Base-by-base conservation (phyloP, 805 yeast species). In the Metschnikowia lochheadii region DNA sequence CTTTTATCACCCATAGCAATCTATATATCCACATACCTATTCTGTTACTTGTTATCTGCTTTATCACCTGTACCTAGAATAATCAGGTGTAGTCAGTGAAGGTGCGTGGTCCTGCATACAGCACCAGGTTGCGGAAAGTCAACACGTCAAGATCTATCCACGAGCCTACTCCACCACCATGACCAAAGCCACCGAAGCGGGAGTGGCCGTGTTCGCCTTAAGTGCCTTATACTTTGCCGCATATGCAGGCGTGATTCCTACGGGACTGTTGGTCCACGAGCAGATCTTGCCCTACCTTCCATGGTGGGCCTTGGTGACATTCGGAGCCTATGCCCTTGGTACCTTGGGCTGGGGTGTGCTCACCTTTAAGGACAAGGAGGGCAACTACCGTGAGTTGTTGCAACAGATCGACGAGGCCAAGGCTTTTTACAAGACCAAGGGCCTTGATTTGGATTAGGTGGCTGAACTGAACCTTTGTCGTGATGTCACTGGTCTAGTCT, bases 351-450 rank as follows among this genome's bases (percentile, higher is more conserved):
- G 79, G 73, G 88, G 87, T 44, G 84, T 84, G 14, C 69, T 73
- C 61, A 80, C 88, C 1, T 83, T 84, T 72, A 83, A 84, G 56
- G 87, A 84, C 70, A 84, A 85, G 66, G 83, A 82, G 56, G 85
- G 74, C 49, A 84, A 83, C 65, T 82, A 84, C 67, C 60, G 71
- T 56, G 89, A 84, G 63, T 76, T 84, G 60, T 70, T 82, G 63
- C 72, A 53, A 48, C 79, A 73, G 66, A 82, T 84, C 56, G 79
- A 73, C 41, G 84, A 81, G 64, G 90, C 90, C 54, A 83, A 80
- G 70, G 69, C 62, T 1, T 84, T 79, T 56, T 72, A 84, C 62
- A 75, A 72, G 57, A 58, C 70, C 50, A 77, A 83, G 60, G 85
- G 85, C 17, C 75, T 84, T 53, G 77, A 74, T 54, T 74, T 81